A percentile compares a stretch with the other conserved stretches of the same genome.
phyloP scores from a whole-genome alignment of 2,329 filamentous ascomycete genomes.

The Aspergillus sergii region DNA sequence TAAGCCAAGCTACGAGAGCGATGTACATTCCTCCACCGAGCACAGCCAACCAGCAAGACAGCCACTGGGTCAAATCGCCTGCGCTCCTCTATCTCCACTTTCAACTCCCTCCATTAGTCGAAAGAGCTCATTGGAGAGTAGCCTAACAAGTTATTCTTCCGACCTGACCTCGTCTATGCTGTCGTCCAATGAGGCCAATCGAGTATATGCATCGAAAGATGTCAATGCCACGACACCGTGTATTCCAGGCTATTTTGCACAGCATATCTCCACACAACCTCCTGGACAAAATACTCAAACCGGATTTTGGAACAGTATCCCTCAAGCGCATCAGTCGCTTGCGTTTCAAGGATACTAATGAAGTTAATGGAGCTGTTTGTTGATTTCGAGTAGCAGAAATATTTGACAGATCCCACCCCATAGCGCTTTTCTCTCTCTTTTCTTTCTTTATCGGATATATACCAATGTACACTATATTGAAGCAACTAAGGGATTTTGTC shows the following conservation, averaged over 20 bases:
- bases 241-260: slow-evolving; percentile 22
- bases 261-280: slow-evolving; percentile 16
- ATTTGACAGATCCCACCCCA: not conserved
- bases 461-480: not conserved
- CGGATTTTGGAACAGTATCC: slow-evolving; percentile 18
- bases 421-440: not conserved
- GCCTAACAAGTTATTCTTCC: slow-evolving; percentile 18
- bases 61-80: slow-evolving; percentile 11
- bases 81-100: slow-evolving; percentile 20
- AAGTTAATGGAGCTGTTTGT: not conserved
- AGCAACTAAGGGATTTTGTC: not conserved
- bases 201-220: slow-evolving; percentile 8
- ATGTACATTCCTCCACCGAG: not conserved
- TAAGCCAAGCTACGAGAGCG: not conserved
- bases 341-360: slow-evolving; percentile 18
- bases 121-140: slow-evolving; percentile 22
- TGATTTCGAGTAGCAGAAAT: not conserved
- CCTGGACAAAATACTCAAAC: slow-evolving; percentile 10
- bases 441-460: not conserved
- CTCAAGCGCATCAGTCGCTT: slow-evolving; percentile 13
- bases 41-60: not conserved
- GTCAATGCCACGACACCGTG: slow-evolving; percentile 13
- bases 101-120: slow-evolving; percentile 20
- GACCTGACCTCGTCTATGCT: slow-evolving; percentile 19
- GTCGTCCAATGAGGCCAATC: slow-evolving; percentile 11